phyloP scores from a whole-genome alignment of 2,329 filamentous ascomycete species.

The Aspergillus calidoustus region DNA sequence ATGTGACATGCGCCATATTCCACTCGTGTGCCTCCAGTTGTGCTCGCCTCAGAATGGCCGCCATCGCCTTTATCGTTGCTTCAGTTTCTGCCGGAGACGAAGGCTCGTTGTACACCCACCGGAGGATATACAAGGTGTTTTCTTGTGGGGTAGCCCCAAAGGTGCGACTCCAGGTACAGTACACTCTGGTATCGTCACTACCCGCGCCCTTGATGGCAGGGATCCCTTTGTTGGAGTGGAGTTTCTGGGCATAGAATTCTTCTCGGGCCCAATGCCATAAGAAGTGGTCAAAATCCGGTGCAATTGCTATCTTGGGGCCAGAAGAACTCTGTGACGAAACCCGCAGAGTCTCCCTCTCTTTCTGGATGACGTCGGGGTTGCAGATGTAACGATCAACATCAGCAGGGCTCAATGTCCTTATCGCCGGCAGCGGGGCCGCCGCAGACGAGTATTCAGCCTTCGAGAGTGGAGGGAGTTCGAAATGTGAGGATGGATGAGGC shows the following conservation, averaged over 20 bases:
- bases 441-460: slow-evolving; percentile 27
- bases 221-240: slow-evolving; percentile 56
- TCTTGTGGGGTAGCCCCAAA: slow-evolving; percentile 42
- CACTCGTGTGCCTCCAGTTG: slow-evolving; percentile 72
- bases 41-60: slow-evolving; percentile 68
- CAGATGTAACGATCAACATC: slow-evolving; percentile 53
- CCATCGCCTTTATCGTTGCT: slow-evolving; percentile 58
- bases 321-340: slow-evolving; percentile 44
- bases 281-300: slow-evolving; percentile 70
- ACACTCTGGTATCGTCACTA: slow-evolving; percentile 50
- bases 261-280: slow-evolving; percentile 82
- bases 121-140: slow-evolving; percentile 49
- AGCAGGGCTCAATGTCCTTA: slow-evolving; percentile 36
- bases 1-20: slow-evolving; percentile 70
- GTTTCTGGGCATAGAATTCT: slow-evolving; percentile 71
- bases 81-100: slow-evolving; percentile 51
- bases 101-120: slow-evolving; percentile 47
- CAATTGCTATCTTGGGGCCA: slow-evolving; percentile 65
- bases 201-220: slow-evolving; percentile 74
- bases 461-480: slow-evolving; percentile 61
- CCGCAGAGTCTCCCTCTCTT: slow-evolving; percentile 68
- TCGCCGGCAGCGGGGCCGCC: slow-evolving; percentile 33
- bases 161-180: slow-evolving; percentile 48
- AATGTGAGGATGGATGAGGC: slow-evolving; percentile 72
- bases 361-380: slow-evolving; percentile 65